phyloP scores from a whole-genome alignment of 2,329 filamentous ascomycete species.

The Diaporthe sp. region DNA sequence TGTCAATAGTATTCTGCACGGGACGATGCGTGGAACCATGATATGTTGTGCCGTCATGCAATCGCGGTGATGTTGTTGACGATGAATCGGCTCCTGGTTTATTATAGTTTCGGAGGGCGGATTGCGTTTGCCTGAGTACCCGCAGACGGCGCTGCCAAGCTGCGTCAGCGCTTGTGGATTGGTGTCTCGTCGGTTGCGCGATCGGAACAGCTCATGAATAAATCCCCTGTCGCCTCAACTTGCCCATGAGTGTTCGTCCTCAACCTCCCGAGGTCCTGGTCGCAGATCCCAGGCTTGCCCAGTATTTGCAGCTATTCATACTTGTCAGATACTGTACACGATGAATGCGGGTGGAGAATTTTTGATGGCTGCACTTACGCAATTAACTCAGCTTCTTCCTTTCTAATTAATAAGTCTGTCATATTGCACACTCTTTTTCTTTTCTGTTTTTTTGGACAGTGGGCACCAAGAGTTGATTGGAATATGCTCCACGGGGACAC shows the following conservation, averaged over 20 bases:
- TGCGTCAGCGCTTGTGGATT: background rate
- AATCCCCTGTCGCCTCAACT: background rate
- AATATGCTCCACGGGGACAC: background rate
- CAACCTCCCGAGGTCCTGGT: background rate
- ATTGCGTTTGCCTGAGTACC: background rate
- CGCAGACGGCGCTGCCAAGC: background rate
- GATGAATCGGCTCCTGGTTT: background rate
- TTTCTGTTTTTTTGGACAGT: background rate
- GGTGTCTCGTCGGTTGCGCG: background rate
- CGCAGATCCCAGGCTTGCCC: background rate
- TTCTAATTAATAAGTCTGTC: background rate
- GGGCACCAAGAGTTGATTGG: background rate
- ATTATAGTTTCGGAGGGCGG: background rate
- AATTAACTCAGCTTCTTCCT: no score
- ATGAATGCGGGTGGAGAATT: background rate
- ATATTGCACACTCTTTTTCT: no score
- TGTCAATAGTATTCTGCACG: background rate
- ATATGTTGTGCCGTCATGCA: background rate
- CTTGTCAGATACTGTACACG: background rate
- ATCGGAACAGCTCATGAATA: constrained; percentile 5
- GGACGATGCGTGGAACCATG: background rate
- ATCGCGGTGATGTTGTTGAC: background rate
- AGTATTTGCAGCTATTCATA: background rate
- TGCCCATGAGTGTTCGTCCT: background rate
- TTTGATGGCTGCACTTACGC: background rate